Evolutionary conservation across 257 asterid species (phyloP).

Genomic region (Solanum neorickii): DNA sequence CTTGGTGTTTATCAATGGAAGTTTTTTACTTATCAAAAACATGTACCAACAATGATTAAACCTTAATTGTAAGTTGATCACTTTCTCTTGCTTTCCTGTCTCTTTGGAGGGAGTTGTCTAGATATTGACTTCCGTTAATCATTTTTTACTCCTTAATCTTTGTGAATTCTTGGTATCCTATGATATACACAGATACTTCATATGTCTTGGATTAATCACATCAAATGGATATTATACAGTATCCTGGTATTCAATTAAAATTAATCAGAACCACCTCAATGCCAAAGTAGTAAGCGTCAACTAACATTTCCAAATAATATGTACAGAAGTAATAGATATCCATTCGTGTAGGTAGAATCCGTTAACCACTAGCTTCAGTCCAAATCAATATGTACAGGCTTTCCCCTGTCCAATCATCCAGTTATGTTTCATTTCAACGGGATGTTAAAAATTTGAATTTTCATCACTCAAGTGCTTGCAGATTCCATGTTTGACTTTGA

Average conservation of each 20-base stretch:
- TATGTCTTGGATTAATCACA: neutral
- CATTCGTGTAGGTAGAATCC: neutral
- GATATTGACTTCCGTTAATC: neutral
- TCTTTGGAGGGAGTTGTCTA: neutral
- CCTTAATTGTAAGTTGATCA: neutral
- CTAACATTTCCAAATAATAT: neutral
- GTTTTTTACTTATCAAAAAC: neutral
- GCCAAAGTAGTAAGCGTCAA: neutral
- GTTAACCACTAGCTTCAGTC: neutral
- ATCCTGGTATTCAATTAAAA: neutral
- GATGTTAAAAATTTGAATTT: neutral
- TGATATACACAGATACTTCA: neutral
- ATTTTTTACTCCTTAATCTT: neutral
- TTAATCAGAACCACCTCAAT: neutral
- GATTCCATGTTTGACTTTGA: neutral
- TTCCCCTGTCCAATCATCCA: neutral
- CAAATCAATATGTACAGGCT: neutral
- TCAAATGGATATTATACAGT: neutral
- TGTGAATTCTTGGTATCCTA: neutral
- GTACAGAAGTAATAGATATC: neutral
- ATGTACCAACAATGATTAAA: neutral
- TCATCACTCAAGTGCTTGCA: neutral
- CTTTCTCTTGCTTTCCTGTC: neutral
- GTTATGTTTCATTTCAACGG: neutral
- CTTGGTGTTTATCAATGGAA: neutral